Base-by-base conservation (phyloP, 306 rosid species). In the Bauhinia variegata region DNA sequence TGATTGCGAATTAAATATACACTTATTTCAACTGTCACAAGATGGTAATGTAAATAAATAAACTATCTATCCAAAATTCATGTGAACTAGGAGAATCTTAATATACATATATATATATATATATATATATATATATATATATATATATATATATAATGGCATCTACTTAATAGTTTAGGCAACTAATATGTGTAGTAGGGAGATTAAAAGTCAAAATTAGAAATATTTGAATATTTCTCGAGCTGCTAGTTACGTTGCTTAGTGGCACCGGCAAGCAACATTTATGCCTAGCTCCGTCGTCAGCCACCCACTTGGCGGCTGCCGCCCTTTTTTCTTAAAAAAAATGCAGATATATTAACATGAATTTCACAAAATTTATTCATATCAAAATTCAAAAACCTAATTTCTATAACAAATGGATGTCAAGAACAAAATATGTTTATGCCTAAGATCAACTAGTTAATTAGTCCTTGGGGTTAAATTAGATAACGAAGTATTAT, bases 251-350 rank as follows among this genome's bases (percentile, higher is more conserved):
- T 74, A 42, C 46, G 60, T 83, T 85, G 86, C 87, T 85, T 88
- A 67, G 81, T 81, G 61, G 79, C 81, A 76, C 83, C 83, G 87
- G 87, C 89, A 86, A 83, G 91, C 76, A 86, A 79, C 88, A 47
- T 60, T 49, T 48, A 67, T 9, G 28, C 78, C 77, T n/a, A n/a
- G n/a, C n/a, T 77, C 85, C 78, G 38, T 55, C 63, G 59, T 56
- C 78, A 85, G 78, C 76, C 65, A 82, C 60, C 76, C 78, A 72
- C 12, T 74, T 51, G 75, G 82, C 82, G 70, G 83, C 80, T 75
- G 60, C 76, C 85, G 79, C 71, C 43, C 3, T 34, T 65, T 55
- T 63, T 79, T 65, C 47, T 17, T 34, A 56, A 50, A 43, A 75
- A 44, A 43, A 75, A 44, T 52, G 39, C 66, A 13, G 0, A 23